These are phyloP conservation scores for Candida rishiriensis DNA, from an alignment of 805 yeast genomes.

Conservation along the genomic window DNA sequence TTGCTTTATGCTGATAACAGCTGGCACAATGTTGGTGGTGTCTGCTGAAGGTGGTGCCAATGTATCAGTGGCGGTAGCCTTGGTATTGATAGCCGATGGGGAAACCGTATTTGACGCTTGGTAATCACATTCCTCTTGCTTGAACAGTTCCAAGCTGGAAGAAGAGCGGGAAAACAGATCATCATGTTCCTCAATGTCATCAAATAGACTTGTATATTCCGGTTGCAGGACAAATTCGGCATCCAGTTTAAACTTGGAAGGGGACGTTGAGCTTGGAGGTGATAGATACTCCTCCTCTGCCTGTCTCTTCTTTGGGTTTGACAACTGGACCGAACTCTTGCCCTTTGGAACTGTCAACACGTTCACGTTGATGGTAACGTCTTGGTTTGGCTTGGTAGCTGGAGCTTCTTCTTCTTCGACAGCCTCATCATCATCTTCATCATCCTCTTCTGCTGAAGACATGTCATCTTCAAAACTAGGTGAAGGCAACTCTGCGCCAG, in stretches of 20 bases:
- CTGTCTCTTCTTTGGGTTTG: slow-evolving; percentile 12
- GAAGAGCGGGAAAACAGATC: slow-evolving; percentile 15
- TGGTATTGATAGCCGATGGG: not conserved
- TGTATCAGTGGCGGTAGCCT: slow-evolving; percentile 2
- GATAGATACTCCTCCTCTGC: slow-evolving; percentile 21
- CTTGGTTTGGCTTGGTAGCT: not conserved
- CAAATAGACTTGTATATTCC: slow-evolving; percentile 25
- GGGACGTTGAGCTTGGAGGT: slow-evolving; percentile 30
- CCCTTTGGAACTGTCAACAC: not conserved
- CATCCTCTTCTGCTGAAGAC: slow-evolving; percentile 21
- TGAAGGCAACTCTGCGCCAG: slow-evolving; percentile 15
- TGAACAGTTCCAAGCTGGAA: slow-evolving; percentile 23
- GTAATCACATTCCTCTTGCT: slow-evolving; percentile 11
- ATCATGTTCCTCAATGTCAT: slow-evolving; percentile 21
- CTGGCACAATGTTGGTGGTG: slow-evolving; percentile 4
- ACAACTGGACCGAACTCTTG: not conserved
- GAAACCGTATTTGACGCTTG: slow-evolving; percentile 9
- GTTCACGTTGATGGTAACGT: not conserved
- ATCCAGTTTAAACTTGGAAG: slow-evolving; percentile 25
- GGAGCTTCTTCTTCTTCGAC: slow-evolving; percentile 6
- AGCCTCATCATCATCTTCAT: slow-evolving; percentile 13
- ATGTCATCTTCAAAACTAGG: slow-evolving; percentile 21
- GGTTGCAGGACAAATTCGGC: slow-evolving; percentile 24
- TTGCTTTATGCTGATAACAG: not conserved
- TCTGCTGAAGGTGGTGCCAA: slow-evolving; percentile 11